phyloP scores from a whole-genome alignment of 768 basidiomycete genomes.

The Cystofilobasidium capitatum region DNA sequence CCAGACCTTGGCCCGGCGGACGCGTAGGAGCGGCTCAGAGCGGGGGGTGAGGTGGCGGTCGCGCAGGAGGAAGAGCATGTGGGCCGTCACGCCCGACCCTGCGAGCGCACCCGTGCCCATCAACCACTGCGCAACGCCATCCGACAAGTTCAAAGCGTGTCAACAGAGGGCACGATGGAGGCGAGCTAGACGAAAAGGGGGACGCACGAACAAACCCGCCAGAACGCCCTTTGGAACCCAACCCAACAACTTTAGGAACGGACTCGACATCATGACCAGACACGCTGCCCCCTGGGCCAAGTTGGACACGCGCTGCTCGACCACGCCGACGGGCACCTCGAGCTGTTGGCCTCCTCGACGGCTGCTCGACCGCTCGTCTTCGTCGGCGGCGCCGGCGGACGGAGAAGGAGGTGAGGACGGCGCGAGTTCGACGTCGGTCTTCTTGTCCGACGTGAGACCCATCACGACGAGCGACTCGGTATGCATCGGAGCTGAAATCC shows the following conservation, averaged over 20 bases:
- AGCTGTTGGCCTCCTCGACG: not conserved
- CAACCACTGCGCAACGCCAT: constrained; percentile 70
- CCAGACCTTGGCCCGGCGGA: constrained; percentile 62
- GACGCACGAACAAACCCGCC: constrained; percentile 73
- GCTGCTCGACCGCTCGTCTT: not conserved
- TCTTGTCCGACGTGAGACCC: constrained; percentile 44
- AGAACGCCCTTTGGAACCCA: constrained; percentile 65
- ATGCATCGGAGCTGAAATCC: constrained; percentile 70
- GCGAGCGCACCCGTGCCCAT: constrained; percentile 79
- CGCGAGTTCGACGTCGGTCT: constrained; percentile 20
- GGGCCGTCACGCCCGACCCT: constrained; percentile 71
- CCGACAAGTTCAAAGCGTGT: no score
- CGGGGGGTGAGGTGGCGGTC: constrained; percentile 56
- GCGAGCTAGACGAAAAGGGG: not conserved
- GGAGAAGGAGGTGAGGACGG: not conserved
- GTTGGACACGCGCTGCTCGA: constrained; percentile 90
- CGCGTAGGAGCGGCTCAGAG: constrained; percentile 60
- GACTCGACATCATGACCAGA: constrained; percentile 56
- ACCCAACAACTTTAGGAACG: constrained; percentile 58
- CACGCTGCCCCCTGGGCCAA: constrained; percentile 70
- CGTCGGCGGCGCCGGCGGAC: not conserved
- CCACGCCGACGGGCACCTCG: constrained; percentile 51
- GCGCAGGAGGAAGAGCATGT: constrained; percentile 66
- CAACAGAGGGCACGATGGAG: not conserved
- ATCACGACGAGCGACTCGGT: constrained; percentile 69